Percentiles rank a stretch among this genome's conserved stretches.
These are phyloP conservation scores for Vaccinium corymbosum DNA, from an alignment of 148 eudicot species.

Conservation along the genomic window DNA sequence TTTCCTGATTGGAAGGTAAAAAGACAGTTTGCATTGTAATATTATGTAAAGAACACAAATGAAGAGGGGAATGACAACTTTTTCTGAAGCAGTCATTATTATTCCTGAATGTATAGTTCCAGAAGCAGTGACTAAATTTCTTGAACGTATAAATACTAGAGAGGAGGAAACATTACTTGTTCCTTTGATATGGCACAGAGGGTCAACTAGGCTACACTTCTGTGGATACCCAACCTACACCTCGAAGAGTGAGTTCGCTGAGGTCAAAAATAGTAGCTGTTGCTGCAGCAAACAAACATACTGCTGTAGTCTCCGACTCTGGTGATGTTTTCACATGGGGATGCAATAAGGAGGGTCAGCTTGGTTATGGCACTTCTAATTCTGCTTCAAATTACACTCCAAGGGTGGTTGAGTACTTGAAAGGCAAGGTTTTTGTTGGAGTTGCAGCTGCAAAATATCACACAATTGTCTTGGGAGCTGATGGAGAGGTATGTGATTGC, in stretches of 20 bases:
- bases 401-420: conserved; percentile 81
- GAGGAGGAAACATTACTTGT: background rate
- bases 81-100: background rate
- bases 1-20: background rate
- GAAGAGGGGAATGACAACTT: background rate
- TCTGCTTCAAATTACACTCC: conserved; percentile 91
- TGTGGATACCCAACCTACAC: conserved; percentile 93
- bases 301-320: conserved; percentile 82
- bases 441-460: conserved; percentile 87
- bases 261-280: conserved; percentile 79
- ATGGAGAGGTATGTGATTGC: conserved; percentile 75
- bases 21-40: background rate
- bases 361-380: conserved; percentile 99
- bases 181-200: conserved; percentile 47
- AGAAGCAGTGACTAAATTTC: background rate
- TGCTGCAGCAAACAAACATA: conserved; percentile 97
- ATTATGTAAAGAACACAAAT: background rate
- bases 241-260: conserved; percentile 85
- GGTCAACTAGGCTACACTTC: conserved; percentile 99
- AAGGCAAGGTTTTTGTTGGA: conserved; percentile 68
- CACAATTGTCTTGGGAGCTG: conserved; percentile 83
- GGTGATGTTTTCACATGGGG: conserved; percentile 99
- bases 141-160: background rate
- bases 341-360: conserved; percentile 97
- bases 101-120: background rate